A percentile compares a stretch with the other conserved stretches of the same genome.
Conservation (phyloP, 305 asterid species). For the Fraxinus paxiana region DNA sequence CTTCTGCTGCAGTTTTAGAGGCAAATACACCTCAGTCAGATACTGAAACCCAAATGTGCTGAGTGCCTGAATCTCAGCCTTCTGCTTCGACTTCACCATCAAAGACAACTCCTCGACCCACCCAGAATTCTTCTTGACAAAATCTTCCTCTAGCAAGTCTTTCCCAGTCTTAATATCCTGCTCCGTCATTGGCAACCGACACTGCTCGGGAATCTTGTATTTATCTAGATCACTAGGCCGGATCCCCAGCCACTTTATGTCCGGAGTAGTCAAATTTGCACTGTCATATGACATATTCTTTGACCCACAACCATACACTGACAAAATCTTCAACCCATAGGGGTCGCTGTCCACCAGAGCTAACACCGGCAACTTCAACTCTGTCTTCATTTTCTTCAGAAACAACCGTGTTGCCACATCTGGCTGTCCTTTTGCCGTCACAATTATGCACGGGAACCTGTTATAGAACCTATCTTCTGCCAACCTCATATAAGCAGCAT, state of each 20-base stretch:
- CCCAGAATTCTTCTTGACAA: slow-evolving; percentile 87
- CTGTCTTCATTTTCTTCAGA: slow-evolving; percentile 73
- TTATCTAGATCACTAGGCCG: slow-evolving; percentile 83
- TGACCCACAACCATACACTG: slow-evolving; percentile 82
- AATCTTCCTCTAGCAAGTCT: slow-evolving; percentile 87
- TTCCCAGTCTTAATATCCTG: slow-evolving; percentile 83
- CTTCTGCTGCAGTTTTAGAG: slow-evolving; percentile 79
- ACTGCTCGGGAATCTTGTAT: slow-evolving; percentile 79
- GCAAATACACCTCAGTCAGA: slow-evolving; percentile 82
- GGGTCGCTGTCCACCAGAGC: slow-evolving; percentile 90
- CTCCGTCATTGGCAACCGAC: slow-evolving; percentile 86
- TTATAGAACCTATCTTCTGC: slow-evolving; percentile 80
- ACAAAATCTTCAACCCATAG: slow-evolving; percentile 70
- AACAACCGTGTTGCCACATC: slow-evolving; percentile 81
- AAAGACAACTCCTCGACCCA: slow-evolving; percentile 90
- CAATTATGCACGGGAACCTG: slow-evolving; percentile 78
- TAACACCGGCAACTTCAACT: slow-evolving; percentile 70
- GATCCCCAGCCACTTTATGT: slow-evolving; percentile 81
- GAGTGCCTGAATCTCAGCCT: slow-evolving; percentile 94
- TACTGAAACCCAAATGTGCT: slow-evolving; percentile 89
- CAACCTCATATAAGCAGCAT: slow-evolving; percentile 79
- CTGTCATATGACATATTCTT: slow-evolving; percentile 95
- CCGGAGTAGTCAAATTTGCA: slow-evolving; percentile 75
- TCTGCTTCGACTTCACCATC: slow-evolving; percentile 89
- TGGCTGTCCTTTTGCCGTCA: slow-evolving; percentile 83